Evolutionary conservation across 139 green algal genomes (phyloP).

Genomic region (Chlamydomonas incerta): DNA sequence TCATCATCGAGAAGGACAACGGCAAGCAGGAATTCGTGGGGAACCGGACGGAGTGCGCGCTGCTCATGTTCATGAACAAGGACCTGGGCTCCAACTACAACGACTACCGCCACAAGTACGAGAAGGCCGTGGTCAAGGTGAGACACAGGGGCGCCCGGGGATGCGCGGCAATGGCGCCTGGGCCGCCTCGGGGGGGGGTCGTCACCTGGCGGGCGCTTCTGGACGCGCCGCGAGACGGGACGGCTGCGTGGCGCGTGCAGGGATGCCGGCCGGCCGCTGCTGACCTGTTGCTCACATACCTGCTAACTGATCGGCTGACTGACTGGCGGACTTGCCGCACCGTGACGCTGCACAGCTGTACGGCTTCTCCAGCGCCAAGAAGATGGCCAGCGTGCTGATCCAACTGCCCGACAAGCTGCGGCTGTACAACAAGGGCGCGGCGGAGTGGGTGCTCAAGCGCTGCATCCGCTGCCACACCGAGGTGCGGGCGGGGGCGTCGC

Average conservation of each 20-base stretch:
- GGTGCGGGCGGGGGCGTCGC: too few species aligned
- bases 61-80: constrained; percentile 84
- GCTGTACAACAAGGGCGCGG: constrained; percentile 96
- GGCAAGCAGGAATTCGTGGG: constrained; percentile 84
- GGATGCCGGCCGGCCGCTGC: too few species aligned
- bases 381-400: constrained; percentile 89
- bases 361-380: constrained; percentile 91
- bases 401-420: constrained; percentile 59
- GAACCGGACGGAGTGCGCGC: constrained; percentile 95
- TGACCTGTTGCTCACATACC: too few species aligned
- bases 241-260: too few species aligned
- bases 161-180: too few species aligned
- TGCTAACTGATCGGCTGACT: too few species aligned
- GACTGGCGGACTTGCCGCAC: too few species aligned
- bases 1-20: constrained; percentile 68
- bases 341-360: constrained; percentile 80
- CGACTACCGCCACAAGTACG: constrained; percentile 15
- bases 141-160: too few species aligned
- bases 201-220: too few species aligned
- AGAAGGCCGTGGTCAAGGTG: constrained; percentile 53
- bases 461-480: constrained; percentile 59
- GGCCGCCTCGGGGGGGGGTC: too few species aligned
- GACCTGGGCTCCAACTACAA: constrained; percentile 80
- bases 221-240: too few species aligned
- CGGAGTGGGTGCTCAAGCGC: constrained; percentile 91